Conservation (phyloP, 2,329 filamentous ascomycete species). For the Xylariaceae sp. region DNA sequence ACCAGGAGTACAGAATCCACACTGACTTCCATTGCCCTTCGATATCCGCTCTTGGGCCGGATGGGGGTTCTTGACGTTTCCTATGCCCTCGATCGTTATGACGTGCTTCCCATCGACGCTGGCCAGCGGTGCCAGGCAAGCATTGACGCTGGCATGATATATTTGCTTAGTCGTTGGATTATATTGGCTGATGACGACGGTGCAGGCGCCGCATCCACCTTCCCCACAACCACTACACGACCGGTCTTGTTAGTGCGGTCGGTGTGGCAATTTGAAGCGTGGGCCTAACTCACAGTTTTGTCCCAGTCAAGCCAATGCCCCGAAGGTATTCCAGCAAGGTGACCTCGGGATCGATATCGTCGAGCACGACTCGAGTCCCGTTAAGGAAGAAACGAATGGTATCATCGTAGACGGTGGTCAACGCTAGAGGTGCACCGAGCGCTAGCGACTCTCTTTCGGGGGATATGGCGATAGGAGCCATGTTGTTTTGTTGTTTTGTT, state of each 20-base stretch:
- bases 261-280: not conserved
- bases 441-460: slow-evolving; percentile 45
- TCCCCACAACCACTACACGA: slow-evolving; percentile 77
- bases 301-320: slow-evolving; percentile 90
- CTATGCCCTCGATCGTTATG: slow-evolving; percentile 96
- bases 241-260: slow-evolving; percentile 8
- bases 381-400: slow-evolving; percentile 93
- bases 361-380: slow-evolving; percentile 83
- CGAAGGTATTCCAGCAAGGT: slow-evolving; percentile 92
- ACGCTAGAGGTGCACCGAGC: slow-evolving; percentile 37
- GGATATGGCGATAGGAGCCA: slow-evolving; percentile 61
- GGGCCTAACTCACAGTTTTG: slow-evolving; percentile 67
- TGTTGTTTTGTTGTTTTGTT: slow-evolving; percentile 30
- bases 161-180: slow-evolving; percentile 91
- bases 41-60: slow-evolving; percentile 90
- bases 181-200: slow-evolving; percentile 89
- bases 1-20: slow-evolving; percentile 91
- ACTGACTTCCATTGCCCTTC: slow-evolving; percentile 90
- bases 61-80: slow-evolving; percentile 83
- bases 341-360: slow-evolving; percentile 86
- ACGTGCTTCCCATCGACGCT: slow-evolving; percentile 98
- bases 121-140: slow-evolving; percentile 88
- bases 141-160: slow-evolving; percentile 96
- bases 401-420: slow-evolving; percentile 82
- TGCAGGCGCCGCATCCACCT: slow-evolving; percentile 95